Percentiles rank a stretch among this genome's conserved stretches.
Evolutionary conservation across 192 early-diverging fungal genomes (phyloP).

Genomic region (Backusella circina): DNA sequence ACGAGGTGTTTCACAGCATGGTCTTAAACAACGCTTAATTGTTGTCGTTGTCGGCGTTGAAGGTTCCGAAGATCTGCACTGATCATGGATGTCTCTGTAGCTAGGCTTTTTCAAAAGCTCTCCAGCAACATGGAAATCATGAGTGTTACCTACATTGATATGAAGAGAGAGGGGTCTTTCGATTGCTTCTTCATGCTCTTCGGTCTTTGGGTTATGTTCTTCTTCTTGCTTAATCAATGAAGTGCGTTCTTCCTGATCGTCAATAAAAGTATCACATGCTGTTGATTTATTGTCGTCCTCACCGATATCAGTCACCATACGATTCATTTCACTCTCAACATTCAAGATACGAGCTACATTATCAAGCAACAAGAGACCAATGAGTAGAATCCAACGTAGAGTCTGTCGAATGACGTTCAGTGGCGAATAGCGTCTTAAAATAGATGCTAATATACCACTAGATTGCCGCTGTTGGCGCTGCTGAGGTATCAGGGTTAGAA

Average conservation of each 20-base stretch:
- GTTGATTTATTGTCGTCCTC: neutral
- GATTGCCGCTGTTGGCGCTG: neutral
- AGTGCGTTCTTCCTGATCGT: neutral
- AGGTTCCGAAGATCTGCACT: constrained; percentile 4
- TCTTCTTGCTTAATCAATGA: neutral
- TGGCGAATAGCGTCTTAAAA: neutral
- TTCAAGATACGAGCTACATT: neutral
- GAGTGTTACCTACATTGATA: neutral
- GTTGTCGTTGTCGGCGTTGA: neutral
- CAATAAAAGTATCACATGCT: neutral
- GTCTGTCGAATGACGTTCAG: neutral
- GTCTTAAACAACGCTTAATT: neutral
- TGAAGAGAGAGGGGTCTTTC: neutral
- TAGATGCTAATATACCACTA: neutral
- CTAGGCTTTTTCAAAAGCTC: neutral
- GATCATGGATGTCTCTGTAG: neutral
- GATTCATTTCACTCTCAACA: neutral
- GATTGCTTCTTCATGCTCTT: neutral
- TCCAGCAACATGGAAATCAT: neutral
- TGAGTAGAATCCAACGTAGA: neutral
- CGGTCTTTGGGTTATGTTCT: neutral
- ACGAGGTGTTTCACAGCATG: constrained; percentile 1
- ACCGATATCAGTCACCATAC: neutral
- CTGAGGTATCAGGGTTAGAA: neutral
- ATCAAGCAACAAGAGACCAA: neutral